Evolutionary conservation across 805 yeast genomes (phyloP), one percentile per base, ranked within the genome.

Genomic region (Pichia membranifaciens): DNA sequence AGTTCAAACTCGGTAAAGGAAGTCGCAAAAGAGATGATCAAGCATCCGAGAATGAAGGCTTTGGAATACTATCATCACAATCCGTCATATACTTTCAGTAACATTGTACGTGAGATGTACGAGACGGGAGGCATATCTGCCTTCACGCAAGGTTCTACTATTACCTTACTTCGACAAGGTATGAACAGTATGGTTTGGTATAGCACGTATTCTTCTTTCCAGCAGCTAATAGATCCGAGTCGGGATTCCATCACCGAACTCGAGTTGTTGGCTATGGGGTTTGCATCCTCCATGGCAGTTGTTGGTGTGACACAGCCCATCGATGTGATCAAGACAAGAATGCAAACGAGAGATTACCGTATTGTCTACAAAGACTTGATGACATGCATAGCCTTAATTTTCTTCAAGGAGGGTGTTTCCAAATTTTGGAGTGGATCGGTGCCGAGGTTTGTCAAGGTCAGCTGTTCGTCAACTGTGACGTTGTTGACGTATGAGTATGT

Each of bases 221-320:
- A 84, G 57, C 96, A 89, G 60, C 56, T 81, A 40, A 60, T 83
- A 17, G 78, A 78, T 38, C 87, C 87, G 1, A 81, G 61, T 4
- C 57, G 70, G 38, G 64, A 61, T 36, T 73, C 75, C 33, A 71
- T 74, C 16, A 72, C 73, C 4, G 65, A 62, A 28, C 51, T 69
- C 33, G 66, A 60, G 44, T 51, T 62, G 18, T 35, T 62, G 43
- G 68, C 65, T 13, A 56, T 74, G 56, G 88, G 93, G 5, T 66
- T 82, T 10, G 70, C 78, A 1, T 79, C 95, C 2, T 81, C 93
- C 0, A 65, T 76, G 3, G 84, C 88, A 0, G 95, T 87, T 25
- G 85, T 87, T 20, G 79, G 77, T 0, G 69, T 77, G 0, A 90
- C 96, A 0, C 98, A 88, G 66, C 97, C 97, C 0, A 69, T 90